These are phyloP conservation scores for Dioscorea alata DNA, from an alignment of 106 monocot species.

Conservation along the genomic window DNA sequence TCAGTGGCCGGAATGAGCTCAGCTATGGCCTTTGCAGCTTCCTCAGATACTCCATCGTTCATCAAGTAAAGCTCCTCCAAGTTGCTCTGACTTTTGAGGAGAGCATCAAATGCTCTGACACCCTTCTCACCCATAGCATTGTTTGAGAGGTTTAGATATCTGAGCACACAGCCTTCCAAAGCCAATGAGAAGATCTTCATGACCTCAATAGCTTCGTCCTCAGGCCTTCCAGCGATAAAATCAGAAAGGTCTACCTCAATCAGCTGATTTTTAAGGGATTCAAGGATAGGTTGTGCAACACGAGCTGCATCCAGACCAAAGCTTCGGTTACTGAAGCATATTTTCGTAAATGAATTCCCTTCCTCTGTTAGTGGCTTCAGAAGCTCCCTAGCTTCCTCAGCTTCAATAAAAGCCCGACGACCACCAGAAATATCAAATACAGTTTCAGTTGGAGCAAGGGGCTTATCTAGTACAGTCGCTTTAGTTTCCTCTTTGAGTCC, in stretches of 20 bases:
- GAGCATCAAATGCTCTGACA: conserved; percentile 72
- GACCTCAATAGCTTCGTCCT: conserved; percentile 97
- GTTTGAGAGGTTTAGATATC: conserved; percentile 69
- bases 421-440: conserved; percentile 87
- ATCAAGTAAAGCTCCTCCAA: conserved; percentile 87
- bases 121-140: conserved; percentile 98
- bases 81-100: conserved; percentile 60
- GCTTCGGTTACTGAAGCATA: conserved; percentile 88
- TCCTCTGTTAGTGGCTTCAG: conserved; percentile 46
- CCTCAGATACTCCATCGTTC: conserved; percentile 94
- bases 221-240: conserved; percentile 76
- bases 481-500: conserved; percentile 16
- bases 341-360: conserved; percentile 56
- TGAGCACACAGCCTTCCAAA: conserved; percentile 44
- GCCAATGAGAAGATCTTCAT: conserved; percentile 80
- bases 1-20: conserved; percentile 81
- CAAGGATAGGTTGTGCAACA: conserved; percentile 67
- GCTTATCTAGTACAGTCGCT: background rate
- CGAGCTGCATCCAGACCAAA: conserved; percentile 74
- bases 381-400: conserved; percentile 66
- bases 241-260: conserved; percentile 80
- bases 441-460: background rate
- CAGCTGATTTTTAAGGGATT: conserved; percentile 57
- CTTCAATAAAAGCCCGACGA: conserved; percentile 65
- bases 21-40: conserved; percentile 74